These are phyloP conservation scores for Alloascoidea hylecoeti DNA, from an alignment of 805 yeast species.

Conservation along the genomic window DNA sequence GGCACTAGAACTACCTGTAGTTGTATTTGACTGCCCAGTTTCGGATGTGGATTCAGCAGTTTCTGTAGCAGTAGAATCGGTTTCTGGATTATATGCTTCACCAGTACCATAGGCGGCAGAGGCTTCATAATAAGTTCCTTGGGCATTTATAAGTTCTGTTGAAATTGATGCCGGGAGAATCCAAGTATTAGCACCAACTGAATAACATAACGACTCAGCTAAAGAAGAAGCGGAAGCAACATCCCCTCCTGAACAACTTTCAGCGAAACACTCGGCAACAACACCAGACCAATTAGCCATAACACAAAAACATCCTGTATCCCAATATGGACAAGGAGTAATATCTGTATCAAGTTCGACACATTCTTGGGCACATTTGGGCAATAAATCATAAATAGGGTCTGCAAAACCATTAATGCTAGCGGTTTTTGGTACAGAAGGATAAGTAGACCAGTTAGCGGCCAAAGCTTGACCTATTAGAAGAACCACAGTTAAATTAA, in stretches of 20 bases:
- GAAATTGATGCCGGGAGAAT: constrained; percentile 28
- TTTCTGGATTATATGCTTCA: constrained; percentile 3
- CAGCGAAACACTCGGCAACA: constrained; percentile 28
- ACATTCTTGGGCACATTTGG: constrained; percentile 28
- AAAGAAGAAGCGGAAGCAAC: constrained; percentile 24
- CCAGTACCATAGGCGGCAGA: constrained; percentile 5
- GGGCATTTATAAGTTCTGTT: constrained; percentile 17
- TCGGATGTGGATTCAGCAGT: constrained; percentile 1
- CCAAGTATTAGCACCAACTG: constrained; percentile 30
- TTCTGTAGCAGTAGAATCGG: constrained; percentile 3
- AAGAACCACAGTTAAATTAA: no score
- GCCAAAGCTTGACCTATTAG: constrained; percentile 15
- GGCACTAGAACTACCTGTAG: background rate
- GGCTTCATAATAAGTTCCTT: constrained; percentile 1
- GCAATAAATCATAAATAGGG: constrained; percentile 22
- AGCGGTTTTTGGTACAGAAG: constrained; percentile 30
- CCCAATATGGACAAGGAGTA: constrained; percentile 40
- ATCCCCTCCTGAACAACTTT: constrained; percentile 21
- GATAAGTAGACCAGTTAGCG: constrained; percentile 26
- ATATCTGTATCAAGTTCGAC: constrained; percentile 16
- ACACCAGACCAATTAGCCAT: constrained; percentile 32
- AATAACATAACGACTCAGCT: constrained; percentile 26
- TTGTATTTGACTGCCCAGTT: constrained; percentile 1
- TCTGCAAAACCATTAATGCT: constrained; percentile 34
- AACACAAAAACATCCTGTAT: constrained; percentile 34